Base-by-base conservation (phyloP, 495 filamentous ascomycete genomes). In the Trichoderma asperelloides region DNA sequence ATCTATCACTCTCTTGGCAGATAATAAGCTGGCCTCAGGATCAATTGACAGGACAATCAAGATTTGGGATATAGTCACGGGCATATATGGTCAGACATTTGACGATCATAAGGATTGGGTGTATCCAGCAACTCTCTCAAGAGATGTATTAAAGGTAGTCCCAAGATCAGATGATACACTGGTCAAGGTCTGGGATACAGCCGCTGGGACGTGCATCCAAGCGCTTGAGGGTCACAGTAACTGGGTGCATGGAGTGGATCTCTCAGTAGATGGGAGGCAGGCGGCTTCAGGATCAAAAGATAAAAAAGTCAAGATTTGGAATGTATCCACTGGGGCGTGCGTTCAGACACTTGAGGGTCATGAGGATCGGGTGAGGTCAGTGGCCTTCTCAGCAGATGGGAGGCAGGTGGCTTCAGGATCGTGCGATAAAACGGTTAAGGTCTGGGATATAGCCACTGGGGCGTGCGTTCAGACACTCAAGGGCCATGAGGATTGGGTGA, bases 361-460 rank as follows among this genome's bases (percentile, higher is more conserved):
- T n/a, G n/a, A n/a, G 12, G 6, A 40, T 40, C 39, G n/a, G 39
- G 39, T 40, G 39, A 5, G 39, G 39, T 40, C 39, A 40, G 12
- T 40, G 12, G 12, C 39, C 39, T 40, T 28, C 6, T 30, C 69
- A 41, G 27, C 63, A n/a, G 64, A 69, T 30, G 16, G 30, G 6
- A 25, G 4, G 45, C 64, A 49, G 28, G n/a, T 69, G 13, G 64
- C 64, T 18, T 5, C 43, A 47, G 43, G 43, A 47, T 47, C 47
- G 1, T 1, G 12, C 3, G 67, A 68, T 39, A 16, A 28, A 3
- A 68, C 67, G 12, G 13, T 68, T 30, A 57, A 60, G 30, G 41
- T 68, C 2, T 68, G 67, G 67, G 67, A 68, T 65, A 8, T 47
- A 16, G 39, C 51, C 16, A 63, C 62, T 21, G 63, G 67, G 6